Percentiles rank a stretch among this genome's conserved stretches.
phyloP scores from a whole-genome alignment of 192 early-diverging fungal species.

The Rhizoclosmatium globosum region DNA sequence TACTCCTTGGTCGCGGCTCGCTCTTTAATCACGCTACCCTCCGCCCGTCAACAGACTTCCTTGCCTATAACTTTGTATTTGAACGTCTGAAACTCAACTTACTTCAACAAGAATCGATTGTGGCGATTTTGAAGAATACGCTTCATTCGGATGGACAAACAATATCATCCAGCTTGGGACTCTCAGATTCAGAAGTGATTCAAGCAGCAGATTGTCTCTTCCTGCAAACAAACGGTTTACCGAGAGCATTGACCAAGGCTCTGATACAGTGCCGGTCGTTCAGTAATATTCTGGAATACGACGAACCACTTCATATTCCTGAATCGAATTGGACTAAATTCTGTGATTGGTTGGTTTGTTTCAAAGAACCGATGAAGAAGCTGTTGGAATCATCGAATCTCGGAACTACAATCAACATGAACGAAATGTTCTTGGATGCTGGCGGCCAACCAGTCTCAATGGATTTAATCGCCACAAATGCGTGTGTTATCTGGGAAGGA shows the following conservation, averaged over 20 bases:
- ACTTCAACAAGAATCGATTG: not conserved
- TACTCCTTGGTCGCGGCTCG: slow-evolving; percentile 26
- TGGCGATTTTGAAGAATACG: not conserved
- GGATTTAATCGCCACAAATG: not conserved
- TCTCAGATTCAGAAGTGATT: not conserved
- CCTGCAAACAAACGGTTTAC: slow-evolving; percentile 5
- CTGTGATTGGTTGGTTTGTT: not conserved
- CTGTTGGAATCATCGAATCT: not conserved
- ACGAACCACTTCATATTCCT: not conserved
- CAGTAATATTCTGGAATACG: slow-evolving; percentile 2
- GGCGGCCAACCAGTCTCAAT: not conserved
- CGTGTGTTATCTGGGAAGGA: slow-evolving; percentile 14
- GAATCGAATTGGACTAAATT: slow-evolving; percentile 7
- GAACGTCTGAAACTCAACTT: slow-evolving; percentile 20
- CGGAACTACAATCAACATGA: not conserved
- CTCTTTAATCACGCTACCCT: not conserved
- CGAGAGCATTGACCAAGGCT: not conserved
- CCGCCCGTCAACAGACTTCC: not conserved
- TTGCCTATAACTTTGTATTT: not conserved
- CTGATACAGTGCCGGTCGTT: not conserved
- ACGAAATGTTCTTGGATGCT: not conserved
- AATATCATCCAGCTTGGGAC: not conserved
- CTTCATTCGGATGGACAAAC: not conserved
- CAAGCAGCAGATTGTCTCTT: slow-evolving; percentile 3
- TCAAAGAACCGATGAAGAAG: not conserved